Base-by-base conservation (phyloP, 345 rosid species). In the Rhodamnia rubescens region DNA sequence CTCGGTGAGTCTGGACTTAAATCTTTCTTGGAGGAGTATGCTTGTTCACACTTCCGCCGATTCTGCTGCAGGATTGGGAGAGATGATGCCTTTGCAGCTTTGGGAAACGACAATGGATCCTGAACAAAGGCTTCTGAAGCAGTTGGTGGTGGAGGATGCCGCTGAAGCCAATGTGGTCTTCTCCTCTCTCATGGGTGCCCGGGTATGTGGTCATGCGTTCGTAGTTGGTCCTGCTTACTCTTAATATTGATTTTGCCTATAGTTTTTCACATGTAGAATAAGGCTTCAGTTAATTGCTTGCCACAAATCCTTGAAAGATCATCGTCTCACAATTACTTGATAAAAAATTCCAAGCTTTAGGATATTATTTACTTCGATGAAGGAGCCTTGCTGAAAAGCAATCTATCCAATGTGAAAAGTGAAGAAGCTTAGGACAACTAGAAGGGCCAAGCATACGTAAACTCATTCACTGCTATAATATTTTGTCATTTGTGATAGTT, bases 91-190 rank as follows among this genome's bases (percentile, higher is more conserved):
- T 84, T 56, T 26, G 24, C 99, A 98, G 90, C 93, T 98, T 18
- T 98, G 99, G 99, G 99, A 96, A 89, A 98, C 99, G 84, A 98
- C 99, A 7, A 86, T 98, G 98, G 92, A 96, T 92, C 98, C 98
- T 40, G 94, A 95, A 53, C 91, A 81, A 88, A 93, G 99, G 90
- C 69, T 96, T 85, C 89, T 98, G 87, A 96, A 92, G 94, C 98
- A 91, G 89, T 88, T 98, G 83, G 94, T 92, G 27, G 91, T 98
- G 5, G 97, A 96, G 82, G 99, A 98, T 88, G 94, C 93, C 3
- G 98, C 95, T 0, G 94, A 92, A 92, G 94, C 99, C 3, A 94
- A 88, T 83, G 90, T 90, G 53, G 93, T 94, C 21, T 95, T 96
- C 88, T 94, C 98, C 24, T 95, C 98, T 81, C 98, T 98, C 32